A percentile compares a stretch with the other conserved stretches of the same genome.
Evolutionary conservation across 2,329 filamentous ascomycete genomes (phyloP).

Genomic region (Fusarium sp.): DNA sequence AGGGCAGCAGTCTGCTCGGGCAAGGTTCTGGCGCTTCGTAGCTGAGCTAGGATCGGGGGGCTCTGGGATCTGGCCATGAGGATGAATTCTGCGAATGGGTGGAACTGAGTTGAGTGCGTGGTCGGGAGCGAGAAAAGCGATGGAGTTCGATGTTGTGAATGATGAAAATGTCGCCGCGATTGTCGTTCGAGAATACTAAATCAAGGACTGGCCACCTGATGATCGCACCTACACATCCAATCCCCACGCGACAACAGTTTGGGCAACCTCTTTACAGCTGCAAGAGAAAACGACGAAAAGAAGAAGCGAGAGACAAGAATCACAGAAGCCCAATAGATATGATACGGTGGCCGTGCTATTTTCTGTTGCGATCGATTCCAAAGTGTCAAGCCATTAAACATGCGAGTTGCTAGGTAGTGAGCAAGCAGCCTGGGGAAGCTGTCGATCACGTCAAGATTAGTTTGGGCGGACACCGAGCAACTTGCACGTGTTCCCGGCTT

Average conservation of each 20-base stretch:
- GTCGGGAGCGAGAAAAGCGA: conserved; percentile 3
- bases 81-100: conserved; percentile 24
- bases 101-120: not conserved
- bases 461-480: conserved; percentile 38
- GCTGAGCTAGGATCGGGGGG: conserved; percentile 70
- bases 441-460: conserved; percentile 47
- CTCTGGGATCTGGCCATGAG: conserved; percentile 70
- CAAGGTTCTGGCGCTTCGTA: conserved; percentile 68
- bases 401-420: conserved; percentile 34
- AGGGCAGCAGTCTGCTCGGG: conserved; percentile 74
- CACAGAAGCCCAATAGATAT: conserved; percentile 1
- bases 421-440: conserved; percentile 33
- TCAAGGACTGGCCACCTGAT: conserved; percentile 29
- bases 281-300: not conserved
- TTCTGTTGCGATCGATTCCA: conserved; percentile 23
- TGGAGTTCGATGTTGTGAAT: conserved; percentile 16
- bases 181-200: conserved; percentile 30
- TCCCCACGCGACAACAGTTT: conserved; percentile 22
- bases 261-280: conserved; percentile 1
- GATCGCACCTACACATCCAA: conserved; percentile 35
- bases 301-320: conserved; percentile 22
- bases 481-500: conserved; percentile 43
- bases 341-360: conserved; percentile 16
- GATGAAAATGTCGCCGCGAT: conserved; percentile 21
- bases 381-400: conserved; percentile 36